Conservation (phyloP, 108 stramenopile species). For the Chaetoceros tenuissimus region DNA sequence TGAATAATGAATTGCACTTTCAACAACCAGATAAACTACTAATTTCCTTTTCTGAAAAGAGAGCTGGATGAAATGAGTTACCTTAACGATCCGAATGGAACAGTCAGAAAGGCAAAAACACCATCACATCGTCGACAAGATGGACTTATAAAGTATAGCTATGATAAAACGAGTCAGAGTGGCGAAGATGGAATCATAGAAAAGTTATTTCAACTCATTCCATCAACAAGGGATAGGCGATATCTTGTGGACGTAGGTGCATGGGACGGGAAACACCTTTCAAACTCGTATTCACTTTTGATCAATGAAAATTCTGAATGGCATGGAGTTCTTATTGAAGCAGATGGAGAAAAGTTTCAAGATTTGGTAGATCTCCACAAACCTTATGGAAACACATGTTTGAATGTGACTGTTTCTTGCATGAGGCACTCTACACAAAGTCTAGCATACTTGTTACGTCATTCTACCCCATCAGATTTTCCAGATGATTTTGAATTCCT, state of each 20-base stretch:
- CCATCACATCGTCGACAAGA: conserved; percentile 23
- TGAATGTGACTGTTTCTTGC: conserved; percentile 25
- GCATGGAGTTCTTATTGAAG: conserved; percentile 72
- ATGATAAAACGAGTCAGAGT: conserved; percentile 49
- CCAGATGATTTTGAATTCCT: conserved; percentile 58
- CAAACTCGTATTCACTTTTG: conserved; percentile 62
- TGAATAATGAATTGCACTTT: no score
- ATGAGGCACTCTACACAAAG: conserved; percentile 9
- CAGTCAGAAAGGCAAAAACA: neutral
- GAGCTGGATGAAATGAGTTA: no score
- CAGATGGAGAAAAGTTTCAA: conserved; percentile 41
- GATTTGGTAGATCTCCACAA: conserved; percentile 41
- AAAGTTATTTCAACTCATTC: conserved; percentile 38
- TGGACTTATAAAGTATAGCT: conserved; percentile 62
- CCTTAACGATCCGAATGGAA: neutral
- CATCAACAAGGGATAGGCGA: conserved; percentile 13
- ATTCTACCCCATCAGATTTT: conserved; percentile 14
- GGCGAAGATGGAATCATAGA: conserved; percentile 80
- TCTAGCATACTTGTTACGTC: conserved; percentile 20
- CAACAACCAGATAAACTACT: no score
- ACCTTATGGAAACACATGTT: conserved; percentile 36
- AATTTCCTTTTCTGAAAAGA: no score
- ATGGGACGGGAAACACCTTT: conserved; percentile 77
- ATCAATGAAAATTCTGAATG: conserved; percentile 11
- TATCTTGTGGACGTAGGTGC: conserved; percentile 80